Percentiles rank a stretch among this genome's conserved stretches.
phyloP scores from a whole-genome alignment of 495 filamentous ascomycete species.

The Ascodesmis nigricans region DNA sequence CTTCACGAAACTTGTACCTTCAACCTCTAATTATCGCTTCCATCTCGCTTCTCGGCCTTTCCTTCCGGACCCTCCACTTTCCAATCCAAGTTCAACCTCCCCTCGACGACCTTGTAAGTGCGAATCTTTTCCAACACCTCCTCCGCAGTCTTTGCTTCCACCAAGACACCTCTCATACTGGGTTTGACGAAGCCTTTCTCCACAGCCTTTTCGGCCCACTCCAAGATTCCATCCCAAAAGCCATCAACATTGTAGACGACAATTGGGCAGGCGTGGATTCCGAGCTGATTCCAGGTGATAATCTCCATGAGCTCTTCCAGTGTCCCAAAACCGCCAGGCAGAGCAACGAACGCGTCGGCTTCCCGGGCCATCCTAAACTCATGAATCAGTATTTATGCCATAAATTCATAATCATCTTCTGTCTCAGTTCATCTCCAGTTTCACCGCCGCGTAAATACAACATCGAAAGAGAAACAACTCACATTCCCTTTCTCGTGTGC shows the following conservation, averaged over 20 bases:
- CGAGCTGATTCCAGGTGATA: conserved; percentile 91
- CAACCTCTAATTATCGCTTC: too few relatives aligned
- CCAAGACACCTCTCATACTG: conserved; percentile 49
- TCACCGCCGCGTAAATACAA: too few relatives aligned
- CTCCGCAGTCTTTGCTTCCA: conserved; percentile 46
- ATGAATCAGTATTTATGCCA: too few relatives aligned
- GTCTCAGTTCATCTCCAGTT: too few relatives aligned
- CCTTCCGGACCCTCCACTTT: conserved; percentile 28
- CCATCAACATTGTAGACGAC: conserved; percentile 69
- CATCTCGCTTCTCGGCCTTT: too few relatives aligned
- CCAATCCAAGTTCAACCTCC: conserved; percentile 66
- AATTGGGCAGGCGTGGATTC: conserved; percentile 67
- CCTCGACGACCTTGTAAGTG: conserved; percentile 52
- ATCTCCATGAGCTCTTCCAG: conserved; percentile 70
- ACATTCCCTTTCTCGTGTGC: conserved; percentile 78
- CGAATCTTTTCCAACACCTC: conserved; percentile 47
- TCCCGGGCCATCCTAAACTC: conserved; percentile 88
- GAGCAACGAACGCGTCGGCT: conserved; percentile 75
- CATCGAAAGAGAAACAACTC: too few relatives aligned
- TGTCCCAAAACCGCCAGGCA: conserved; percentile 82
- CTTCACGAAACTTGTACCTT: too few relatives aligned
- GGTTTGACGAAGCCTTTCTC: conserved; percentile 49
- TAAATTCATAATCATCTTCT: too few relatives aligned
- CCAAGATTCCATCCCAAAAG: conserved; percentile 69
- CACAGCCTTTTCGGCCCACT: conserved; percentile 64